These are phyloP conservation scores for Globisporangium apiculatum DNA, from an alignment of 352 stramenopile species.

Conservation along the genomic window DNA sequence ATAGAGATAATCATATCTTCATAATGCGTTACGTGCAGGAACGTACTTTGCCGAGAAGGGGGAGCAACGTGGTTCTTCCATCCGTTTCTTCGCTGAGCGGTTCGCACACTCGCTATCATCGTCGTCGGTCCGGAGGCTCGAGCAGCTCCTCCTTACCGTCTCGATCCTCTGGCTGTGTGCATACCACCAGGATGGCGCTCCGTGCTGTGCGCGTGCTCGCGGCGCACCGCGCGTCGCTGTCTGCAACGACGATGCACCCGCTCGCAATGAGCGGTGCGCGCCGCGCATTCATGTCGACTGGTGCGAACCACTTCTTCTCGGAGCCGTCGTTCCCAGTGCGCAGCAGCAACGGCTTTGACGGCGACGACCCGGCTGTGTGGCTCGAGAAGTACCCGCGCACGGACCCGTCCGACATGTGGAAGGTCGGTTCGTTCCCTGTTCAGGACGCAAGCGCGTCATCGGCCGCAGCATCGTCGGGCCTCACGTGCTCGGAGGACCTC, in stretches of 20 bases:
- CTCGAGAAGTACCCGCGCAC: conserved; percentile 53
- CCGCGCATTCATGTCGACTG: conserved; percentile 65
- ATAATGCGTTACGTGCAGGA: background rate
- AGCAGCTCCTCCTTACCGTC: background rate
- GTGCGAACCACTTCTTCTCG: conserved; percentile 55
- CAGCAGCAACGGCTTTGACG: conserved; percentile 12
- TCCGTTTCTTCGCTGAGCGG: conserved; percentile 10
- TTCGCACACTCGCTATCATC: conserved; percentile 6
- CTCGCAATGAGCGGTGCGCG: conserved; percentile 11
- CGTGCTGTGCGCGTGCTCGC: conserved; percentile 14
- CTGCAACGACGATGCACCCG: conserved; percentile 2
- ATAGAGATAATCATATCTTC: no score
- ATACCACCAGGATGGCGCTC: conserved; percentile 11
- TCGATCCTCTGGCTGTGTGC: background rate
- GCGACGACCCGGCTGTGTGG: conserved; percentile 45
- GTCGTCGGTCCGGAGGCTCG: background rate
- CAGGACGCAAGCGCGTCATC: conserved; percentile 19
- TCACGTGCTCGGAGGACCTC: conserved; percentile 45
- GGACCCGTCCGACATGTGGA: conserved; percentile 65
- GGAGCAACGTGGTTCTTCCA: conserved; percentile 11
- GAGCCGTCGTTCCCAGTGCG: conserved; percentile 56
- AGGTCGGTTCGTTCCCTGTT: conserved; percentile 66
- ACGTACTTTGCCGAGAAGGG: no score
- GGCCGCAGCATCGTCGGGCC: conserved; percentile 7
- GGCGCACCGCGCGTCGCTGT: conserved; percentile 9